Evolutionary conservation across 805 yeast genomes (phyloP), one percentile per base, ranked within the genome.

Genomic region (Lachancea kluyveri): DNA sequence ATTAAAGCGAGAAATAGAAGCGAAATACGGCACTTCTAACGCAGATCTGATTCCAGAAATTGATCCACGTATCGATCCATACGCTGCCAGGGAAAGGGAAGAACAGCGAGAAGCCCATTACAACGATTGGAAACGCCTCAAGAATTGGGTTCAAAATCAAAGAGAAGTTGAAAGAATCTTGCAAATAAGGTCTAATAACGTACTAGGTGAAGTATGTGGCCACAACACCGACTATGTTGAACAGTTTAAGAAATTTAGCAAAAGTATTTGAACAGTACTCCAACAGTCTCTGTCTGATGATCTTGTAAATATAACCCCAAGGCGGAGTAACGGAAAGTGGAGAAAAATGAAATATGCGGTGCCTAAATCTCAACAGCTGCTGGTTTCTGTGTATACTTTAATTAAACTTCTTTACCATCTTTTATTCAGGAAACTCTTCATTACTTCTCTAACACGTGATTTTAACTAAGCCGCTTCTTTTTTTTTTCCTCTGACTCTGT

Each of bases 51-150:
- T 30, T 11, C 37, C 42, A 9, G 36, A 39, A 40, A 41, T 52
- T 24, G 54, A 56, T 18, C 46, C 55, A 4, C 50, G 72, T 17
- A 41, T 68, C 4, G 77, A 74, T 43, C 78, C 79, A 1, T 74
- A 74, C 41, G 71, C 70, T 3, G 55, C 60, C 8, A 59, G 65
- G 30, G 70, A 68, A 26, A 24, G 53, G 5, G 39, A 52, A 14
- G 55, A 54, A 6, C 48, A 50, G 12, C 48, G 53, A 11, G 58
- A 58, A 11, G 36, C 42, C 4, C 54, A 53, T 25, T 59, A 52
- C 26, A 28, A 15, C 2, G 49, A 53, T 10, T 56, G 58, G 30
- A 46, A 50, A n/a, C 40, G 40, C 4, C 31, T 70, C 7, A 35
- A 37, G 6, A 52, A 44, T 8, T 64, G 68, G 59, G 55, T 60